Percentiles rank a stretch among this genome's conserved stretches.
These are phyloP conservation scores for Vitis hybrid DNA, from an alignment of 177 flowering plant species.

Conservation along the genomic window DNA sequence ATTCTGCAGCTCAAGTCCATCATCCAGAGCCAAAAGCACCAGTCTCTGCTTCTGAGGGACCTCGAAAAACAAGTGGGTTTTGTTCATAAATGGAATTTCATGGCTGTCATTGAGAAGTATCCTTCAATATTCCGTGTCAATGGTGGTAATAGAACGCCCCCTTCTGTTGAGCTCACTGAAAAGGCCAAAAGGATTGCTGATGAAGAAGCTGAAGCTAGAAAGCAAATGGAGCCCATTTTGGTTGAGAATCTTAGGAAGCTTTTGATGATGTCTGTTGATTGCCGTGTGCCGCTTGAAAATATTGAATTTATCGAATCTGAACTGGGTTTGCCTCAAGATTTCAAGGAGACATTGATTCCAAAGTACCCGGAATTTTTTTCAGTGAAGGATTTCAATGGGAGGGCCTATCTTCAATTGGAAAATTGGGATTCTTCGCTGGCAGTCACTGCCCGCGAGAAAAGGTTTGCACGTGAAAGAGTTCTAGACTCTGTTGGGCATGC, in stretches of 20 bases:
- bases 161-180: slow-evolving; percentile 58
- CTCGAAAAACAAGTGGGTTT: slow-evolving; percentile 92
- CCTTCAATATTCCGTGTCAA: slow-evolving; percentile 66
- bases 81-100: slow-evolving; percentile 87
- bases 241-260: slow-evolving; percentile 82
- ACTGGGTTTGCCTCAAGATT: slow-evolving; percentile 75
- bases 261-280: slow-evolving; percentile 90
- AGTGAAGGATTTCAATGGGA: slow-evolving; percentile 59
- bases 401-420: slow-evolving; percentile 59
- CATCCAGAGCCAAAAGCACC: slow-evolving; percentile 56
- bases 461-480: slow-evolving; percentile 30
- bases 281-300: slow-evolving; percentile 66
- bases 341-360: slow-evolving; percentile 53
- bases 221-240: slow-evolving; percentile 78
- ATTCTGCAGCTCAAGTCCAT: slow-evolving; percentile 73
- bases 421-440: slow-evolving; percentile 89
- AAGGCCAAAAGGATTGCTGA: slow-evolving; percentile 55
- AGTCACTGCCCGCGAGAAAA: slow-evolving; percentile 77
- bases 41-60: slow-evolving; percentile 65
- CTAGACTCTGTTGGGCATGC: slow-evolving; percentile 9
- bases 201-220: slow-evolving; percentile 48
- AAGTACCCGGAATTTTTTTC: slow-evolving; percentile 76
- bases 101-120: slow-evolving; percentile 82
- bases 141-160: slow-evolving; percentile 60
- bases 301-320: slow-evolving; percentile 54